Base-by-base conservation (phyloP, 73 alveolate species). In the Symbiodinium pilosum region DNA sequence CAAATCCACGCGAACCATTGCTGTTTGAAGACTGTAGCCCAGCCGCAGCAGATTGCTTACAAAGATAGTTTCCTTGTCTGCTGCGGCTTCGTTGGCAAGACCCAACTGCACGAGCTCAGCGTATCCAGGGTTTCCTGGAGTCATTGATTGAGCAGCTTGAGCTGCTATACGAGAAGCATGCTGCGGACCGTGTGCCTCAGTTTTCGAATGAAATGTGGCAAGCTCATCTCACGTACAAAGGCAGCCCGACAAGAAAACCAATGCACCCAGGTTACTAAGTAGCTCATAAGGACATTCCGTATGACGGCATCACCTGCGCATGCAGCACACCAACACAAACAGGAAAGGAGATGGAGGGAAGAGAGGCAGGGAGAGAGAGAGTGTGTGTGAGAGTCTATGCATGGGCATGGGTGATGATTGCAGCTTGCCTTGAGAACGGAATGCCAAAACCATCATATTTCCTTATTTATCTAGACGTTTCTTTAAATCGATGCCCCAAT, bases 171-270 rank as follows among this genome's bases (percentile, higher is more conserved):
- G 54, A 4, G 84, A 87, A 36, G 84, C 94, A 8, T 16, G 32
- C 14, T 34, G 39, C 0, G 84, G 59, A 38, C 36, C 47, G 93
- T 12, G 24, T 40, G 93, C 93, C 93, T 86, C 93, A 51, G 93
- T 8, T 81, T 20, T 24, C 71, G 26, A 14, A 30, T 21, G n/a
- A 54, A 54, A 21, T 54, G 71, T 54, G 18, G 71, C 71, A 54
- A 12, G 26, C n/a, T n/a, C n/a, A n/a, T n/a, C n/a, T n/a, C n/a
- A n/a, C n/a, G 18, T 30, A 54, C n/a, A 54, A 54, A 54, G 71
- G n/a, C 0, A 54, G 26, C 0, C 7, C 18, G 26, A 54, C 34
- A 54, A 24, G n/a, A 12, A 21, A 30, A 54, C 2, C 18, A 54
- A 3, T 54, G 71, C 71, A 24, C 2, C 71, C 18, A 54, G 71